Conservation (phyloP, 73 alveolate genomes). For the Paramecium octaurelia region DNA sequence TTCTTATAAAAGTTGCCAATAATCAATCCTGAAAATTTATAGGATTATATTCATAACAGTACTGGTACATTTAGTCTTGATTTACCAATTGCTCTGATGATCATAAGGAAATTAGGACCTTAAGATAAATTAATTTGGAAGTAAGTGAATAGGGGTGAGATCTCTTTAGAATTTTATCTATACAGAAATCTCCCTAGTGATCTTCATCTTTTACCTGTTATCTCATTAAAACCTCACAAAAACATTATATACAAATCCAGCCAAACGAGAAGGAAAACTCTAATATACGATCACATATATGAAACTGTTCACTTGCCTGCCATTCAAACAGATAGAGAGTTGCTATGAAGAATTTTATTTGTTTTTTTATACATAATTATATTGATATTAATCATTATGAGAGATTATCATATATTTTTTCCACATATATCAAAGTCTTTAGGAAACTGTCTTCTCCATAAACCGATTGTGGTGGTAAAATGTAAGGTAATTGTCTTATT, state of each 20-base stretch:
- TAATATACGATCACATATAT: not conserved
- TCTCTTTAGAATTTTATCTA: not conserved
- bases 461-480: constrained; percentile 31
- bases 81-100: not conserved
- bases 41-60: not conserved
- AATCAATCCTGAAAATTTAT: not conserved
- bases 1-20: not conserved
- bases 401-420: constrained; percentile 32
- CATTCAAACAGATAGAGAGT: not conserved
- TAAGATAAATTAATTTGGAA: not conserved
- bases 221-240: not conserved
- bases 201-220: not conserved
- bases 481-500: constrained; percentile 15
- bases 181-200: not conserved
- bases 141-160: not conserved
- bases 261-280: not conserved
- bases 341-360: not conserved
- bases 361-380: not conserved
- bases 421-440: not conserved
- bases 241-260: not conserved
- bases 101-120: not conserved
- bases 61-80: not conserved
- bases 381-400: not conserved
- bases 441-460: constrained; percentile 35
- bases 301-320: not conserved